Percentiles rank a stretch among this genome's conserved stretches.
phyloP scores from a whole-genome alignment of 2,329 filamentous ascomycete species.

The Microascus cirrosus region DNA sequence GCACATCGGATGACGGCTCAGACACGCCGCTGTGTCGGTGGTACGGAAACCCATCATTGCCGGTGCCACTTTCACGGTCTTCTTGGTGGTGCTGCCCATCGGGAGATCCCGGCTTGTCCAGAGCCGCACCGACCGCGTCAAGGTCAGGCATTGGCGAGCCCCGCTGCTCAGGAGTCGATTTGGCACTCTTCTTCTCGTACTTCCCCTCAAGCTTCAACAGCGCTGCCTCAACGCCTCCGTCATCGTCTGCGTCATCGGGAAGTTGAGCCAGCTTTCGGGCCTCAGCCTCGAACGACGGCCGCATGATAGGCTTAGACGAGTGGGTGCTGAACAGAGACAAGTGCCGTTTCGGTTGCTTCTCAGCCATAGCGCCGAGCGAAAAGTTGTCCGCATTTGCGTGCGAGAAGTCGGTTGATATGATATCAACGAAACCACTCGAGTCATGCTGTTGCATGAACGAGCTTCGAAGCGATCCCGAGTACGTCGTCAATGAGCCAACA shows the following conservation, averaged over 20 bases:
- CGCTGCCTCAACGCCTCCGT: slow-evolving; percentile 87
- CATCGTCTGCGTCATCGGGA: slow-evolving; percentile 66
- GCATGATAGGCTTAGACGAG: slow-evolving; percentile 51
- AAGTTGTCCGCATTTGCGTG: slow-evolving; percentile 32
- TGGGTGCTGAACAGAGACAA: slow-evolving; percentile 50
- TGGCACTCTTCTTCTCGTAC: slow-evolving; percentile 46
- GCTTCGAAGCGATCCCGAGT: slow-evolving; percentile 48
- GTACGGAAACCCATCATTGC: slow-evolving; percentile 24
- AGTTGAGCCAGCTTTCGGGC: slow-evolving; percentile 80
- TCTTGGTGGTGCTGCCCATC: slow-evolving; percentile 70
- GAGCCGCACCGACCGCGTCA: not conserved
- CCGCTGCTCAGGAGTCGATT: slow-evolving; percentile 26
- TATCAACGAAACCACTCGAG: slow-evolving; percentile 30
- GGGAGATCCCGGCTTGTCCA: slow-evolving; percentile 29
- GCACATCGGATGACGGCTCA: slow-evolving; percentile 4
- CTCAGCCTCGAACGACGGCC: slow-evolving; percentile 76
- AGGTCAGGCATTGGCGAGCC: slow-evolving; percentile 5
- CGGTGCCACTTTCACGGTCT: slow-evolving; percentile 26
- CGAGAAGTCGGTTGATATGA: slow-evolving; percentile 30
- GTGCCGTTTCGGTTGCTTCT: slow-evolving; percentile 18
- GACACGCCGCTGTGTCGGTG: slow-evolving; percentile 7
- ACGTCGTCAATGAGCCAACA: slow-evolving; percentile 47
- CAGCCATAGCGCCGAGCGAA: slow-evolving; percentile 47
- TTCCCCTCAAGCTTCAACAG: slow-evolving; percentile 85
- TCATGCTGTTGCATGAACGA: slow-evolving; percentile 29